These are phyloP conservation scores for Parafenestella ontariensis DNA, from an alignment of 2,329 filamentous ascomycete species.

Conservation along the genomic window DNA sequence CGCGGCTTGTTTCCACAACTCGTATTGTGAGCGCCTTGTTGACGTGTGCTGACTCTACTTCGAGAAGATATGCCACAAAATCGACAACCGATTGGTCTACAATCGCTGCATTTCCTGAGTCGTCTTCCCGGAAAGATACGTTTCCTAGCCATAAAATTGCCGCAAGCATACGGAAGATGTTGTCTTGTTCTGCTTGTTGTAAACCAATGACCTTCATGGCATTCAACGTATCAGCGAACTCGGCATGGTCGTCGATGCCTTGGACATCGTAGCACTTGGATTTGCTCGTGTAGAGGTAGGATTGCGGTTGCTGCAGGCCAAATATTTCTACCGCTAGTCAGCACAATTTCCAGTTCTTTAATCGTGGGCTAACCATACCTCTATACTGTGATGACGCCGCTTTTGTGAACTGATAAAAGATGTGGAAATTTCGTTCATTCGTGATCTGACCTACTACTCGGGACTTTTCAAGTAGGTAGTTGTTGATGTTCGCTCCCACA, in stretches of 20 bases:
- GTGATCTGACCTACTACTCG: slow-evolving; percentile 93
- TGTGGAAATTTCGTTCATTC: slow-evolving; percentile 98
- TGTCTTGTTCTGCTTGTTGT: slow-evolving; percentile 85
- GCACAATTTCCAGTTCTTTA: not conserved
- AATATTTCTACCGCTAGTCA: slow-evolving; percentile 68
- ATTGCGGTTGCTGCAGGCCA: slow-evolving; percentile 88
- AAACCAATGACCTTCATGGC: slow-evolving; percentile 96
- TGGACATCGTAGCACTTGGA: slow-evolving; percentile 95
- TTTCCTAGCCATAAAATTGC: slow-evolving; percentile 95
- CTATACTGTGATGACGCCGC: slow-evolving; percentile 86
- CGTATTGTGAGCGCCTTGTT: slow-evolving; percentile 89
- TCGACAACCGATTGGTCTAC: slow-evolving; percentile 90
- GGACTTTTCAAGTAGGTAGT: slow-evolving; percentile 95
- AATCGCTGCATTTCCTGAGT: slow-evolving; percentile 86
- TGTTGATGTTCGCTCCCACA: slow-evolving; percentile 95
- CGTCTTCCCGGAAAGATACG: slow-evolving; percentile 87
- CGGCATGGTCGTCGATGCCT: slow-evolving; percentile 88
- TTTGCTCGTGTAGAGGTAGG: slow-evolving; percentile 90
- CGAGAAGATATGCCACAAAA: slow-evolving; percentile 91
- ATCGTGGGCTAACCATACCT: slow-evolving; percentile 48
- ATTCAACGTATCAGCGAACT: slow-evolving; percentile 88
- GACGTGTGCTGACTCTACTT: slow-evolving; percentile 81
- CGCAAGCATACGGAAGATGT: slow-evolving; percentile 94
- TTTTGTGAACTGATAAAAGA: slow-evolving; percentile 99
- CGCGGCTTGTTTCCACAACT: slow-evolving; percentile 75